phyloP scores from a whole-genome alignment of 257 asterid genomes.

The Nicotiana otophora region DNA sequence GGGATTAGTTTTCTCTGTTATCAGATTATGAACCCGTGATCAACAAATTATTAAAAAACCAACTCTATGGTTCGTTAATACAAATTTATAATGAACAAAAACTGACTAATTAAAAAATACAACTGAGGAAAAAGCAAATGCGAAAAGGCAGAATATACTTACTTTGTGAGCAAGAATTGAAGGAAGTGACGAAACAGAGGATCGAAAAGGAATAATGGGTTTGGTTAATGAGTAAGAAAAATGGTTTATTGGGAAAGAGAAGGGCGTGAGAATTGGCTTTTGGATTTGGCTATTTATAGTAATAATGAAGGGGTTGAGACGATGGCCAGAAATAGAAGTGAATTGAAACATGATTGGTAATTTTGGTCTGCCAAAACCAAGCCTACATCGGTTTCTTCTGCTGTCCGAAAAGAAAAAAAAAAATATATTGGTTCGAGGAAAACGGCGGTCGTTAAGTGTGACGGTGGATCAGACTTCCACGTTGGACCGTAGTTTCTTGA shows the following conservation, averaged over 20 bases:
- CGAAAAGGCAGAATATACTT: background rate
- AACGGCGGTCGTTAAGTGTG: background rate
- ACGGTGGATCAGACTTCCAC: slow-evolving; percentile 32
- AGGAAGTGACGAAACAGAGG: background rate
- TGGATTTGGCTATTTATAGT: background rate
- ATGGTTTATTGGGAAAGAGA: background rate
- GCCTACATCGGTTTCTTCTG: background rate
- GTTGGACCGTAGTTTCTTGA: slow-evolving; percentile 34
- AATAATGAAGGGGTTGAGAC: background rate
- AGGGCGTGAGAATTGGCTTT: background rate
- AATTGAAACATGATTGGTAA: background rate
- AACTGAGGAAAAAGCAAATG: no score
- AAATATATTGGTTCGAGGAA: background rate
- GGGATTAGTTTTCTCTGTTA: no score
- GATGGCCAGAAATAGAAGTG: background rate
- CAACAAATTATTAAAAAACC: no score
- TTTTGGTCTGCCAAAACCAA: background rate
- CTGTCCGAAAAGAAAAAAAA: no score
- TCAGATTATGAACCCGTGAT: no score
- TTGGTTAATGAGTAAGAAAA: background rate
- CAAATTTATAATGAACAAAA: background rate
- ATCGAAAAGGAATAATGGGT: background rate
- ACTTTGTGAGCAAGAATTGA: slow-evolving; percentile 1
- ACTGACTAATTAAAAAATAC: background rate
- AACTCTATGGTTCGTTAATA: no score